Base-by-base conservation (phyloP, 1,284 basidiomycete genomes). In the Baeospora myosura region DNA sequence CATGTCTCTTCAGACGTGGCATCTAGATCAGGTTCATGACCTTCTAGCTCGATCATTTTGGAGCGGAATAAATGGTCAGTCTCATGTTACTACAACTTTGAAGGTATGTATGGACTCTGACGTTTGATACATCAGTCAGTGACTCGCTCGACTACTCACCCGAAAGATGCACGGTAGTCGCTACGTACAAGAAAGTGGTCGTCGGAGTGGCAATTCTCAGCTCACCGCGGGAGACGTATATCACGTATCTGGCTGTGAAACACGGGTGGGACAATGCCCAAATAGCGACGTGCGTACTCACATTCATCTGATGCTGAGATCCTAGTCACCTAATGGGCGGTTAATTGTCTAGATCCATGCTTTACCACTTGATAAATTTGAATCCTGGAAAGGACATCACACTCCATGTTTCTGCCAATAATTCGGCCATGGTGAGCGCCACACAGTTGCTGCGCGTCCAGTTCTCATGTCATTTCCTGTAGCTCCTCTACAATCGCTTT, bases 401-500 rank as follows among this genome's bases (percentile, higher is more conserved):
- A 0, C 68, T 88, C 16, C 86, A 88, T 54, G 86, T 88, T 21
- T 88, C 86, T 17, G 77, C 74, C 21, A 85, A 84, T 52, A 88
- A 76, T 53, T 75, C 83, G 3, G 85, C 85, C 10, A 83, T 88
- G 83, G 85, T 82, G 50, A 32, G 52, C 20, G 23, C 14, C 17
- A 32, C 34, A 24, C 22, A 11, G 36, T 51, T 16, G 17, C 16
- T 38, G 25, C 34, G 22, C 14, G 14, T 22, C 17, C 28, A 12
- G 22, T 5, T 21, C 29, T 20, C 29, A 38, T 20, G 28, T 33
- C 44, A 22, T 26, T 25, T 31, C 25, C 21, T 26, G 22, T 43
- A 87, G 85, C 62, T 88, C 4, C 56, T 88, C 11, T 88, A 88
- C 59, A 88, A 88, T 49, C 76, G 76, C 40, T 88, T 88, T 51